Conservation (phyloP, 345 rosid genomes). For the Gossypium herbaceum region DNA sequence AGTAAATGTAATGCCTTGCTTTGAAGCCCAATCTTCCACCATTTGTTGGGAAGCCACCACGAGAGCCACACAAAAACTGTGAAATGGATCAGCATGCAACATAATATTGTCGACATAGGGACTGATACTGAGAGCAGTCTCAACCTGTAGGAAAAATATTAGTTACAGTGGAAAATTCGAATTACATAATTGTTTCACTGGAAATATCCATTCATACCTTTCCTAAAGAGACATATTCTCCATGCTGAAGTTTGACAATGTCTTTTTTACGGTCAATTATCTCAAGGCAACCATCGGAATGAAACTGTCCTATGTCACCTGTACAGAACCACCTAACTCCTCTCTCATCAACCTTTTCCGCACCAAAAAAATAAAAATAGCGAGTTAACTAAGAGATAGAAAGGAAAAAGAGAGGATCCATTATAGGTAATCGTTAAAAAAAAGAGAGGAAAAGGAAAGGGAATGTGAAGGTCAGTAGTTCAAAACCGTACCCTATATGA, state of each 20-base stretch:
- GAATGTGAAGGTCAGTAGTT: background rate
- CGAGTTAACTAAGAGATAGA: background rate
- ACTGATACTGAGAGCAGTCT: constrained; percentile 68
- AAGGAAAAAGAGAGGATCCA: no score
- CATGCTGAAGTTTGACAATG: constrained; percentile 97
- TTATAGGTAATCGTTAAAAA: background rate
- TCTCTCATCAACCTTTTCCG: constrained; percentile 76
- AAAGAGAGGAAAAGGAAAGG: background rate
- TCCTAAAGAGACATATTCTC: constrained; percentile 96
- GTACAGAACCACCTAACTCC: constrained; percentile 98
- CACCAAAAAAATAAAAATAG: background rate
- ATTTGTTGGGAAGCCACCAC: constrained; percentile 68
- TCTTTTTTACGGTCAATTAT: constrained; percentile 95
- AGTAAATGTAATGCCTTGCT: constrained; percentile 45
- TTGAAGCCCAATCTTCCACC: constrained; percentile 82
- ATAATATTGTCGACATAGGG: constrained; percentile 77
- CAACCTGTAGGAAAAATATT: constrained; percentile 53
- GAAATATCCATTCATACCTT: constrained; percentile 50
- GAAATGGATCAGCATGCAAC: constrained; percentile 95
- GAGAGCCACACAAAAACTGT: constrained; percentile 84
- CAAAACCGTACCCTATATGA: constrained; percentile 64
- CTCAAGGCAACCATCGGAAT: constrained; percentile 95
- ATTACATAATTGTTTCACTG: background rate
- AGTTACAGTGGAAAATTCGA: constrained; percentile 14
- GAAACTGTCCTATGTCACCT: constrained; percentile 91